Evolutionary conservation across 1,284 basidiomycete species (phyloP), one percentile per base, ranked within the genome.

Genomic region (Pseudozyma thailandica): DNA sequence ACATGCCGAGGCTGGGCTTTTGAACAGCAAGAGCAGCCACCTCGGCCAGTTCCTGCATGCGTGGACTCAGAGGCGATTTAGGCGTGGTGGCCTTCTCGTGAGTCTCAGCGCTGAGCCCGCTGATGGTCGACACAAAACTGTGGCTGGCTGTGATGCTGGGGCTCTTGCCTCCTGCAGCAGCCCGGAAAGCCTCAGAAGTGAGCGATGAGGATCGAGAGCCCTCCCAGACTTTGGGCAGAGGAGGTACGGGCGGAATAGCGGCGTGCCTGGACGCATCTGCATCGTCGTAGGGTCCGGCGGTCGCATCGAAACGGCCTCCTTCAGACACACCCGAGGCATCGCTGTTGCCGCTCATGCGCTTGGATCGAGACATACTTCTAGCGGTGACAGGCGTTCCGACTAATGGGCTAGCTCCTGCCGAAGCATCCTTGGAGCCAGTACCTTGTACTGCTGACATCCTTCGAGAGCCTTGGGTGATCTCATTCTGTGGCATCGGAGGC

Each of bases 211-310:
- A 90, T 65, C 89, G 89, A 84, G 90, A 94, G 18, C 85, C 88
- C 33, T 91, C 90, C 69, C 93, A 84, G 74, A 93, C 92, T 84
- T 96, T 97, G 33, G 95, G 95, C 20, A 98, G 85, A 41, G 96
- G 95, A 30, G 95, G 95, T 1, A 98, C 96, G 21, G 95, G 95
- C 1, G 96, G 95, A 6, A 97, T 93, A 16, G 57, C 69, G 18
- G 56, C 39, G 31, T 50, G 48, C 5, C 60, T 50, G 7, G 55
- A 54, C 7, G 54, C 23, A 6, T 65, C 68, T 5, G 50, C n/a
- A 16, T 62, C 62, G 37, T 65, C 61, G 31, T 64, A 48, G 15
- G 38, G 50, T 18, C 55, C 28, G 0, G 50, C 35, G 13, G 63
- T 31, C 23, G 48, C 35, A n/a, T 66, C 57, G n/a, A 49, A 37